Conservation (phyloP, 1,139 yeast genomes). For the Williopsis jadinii region DNA sequence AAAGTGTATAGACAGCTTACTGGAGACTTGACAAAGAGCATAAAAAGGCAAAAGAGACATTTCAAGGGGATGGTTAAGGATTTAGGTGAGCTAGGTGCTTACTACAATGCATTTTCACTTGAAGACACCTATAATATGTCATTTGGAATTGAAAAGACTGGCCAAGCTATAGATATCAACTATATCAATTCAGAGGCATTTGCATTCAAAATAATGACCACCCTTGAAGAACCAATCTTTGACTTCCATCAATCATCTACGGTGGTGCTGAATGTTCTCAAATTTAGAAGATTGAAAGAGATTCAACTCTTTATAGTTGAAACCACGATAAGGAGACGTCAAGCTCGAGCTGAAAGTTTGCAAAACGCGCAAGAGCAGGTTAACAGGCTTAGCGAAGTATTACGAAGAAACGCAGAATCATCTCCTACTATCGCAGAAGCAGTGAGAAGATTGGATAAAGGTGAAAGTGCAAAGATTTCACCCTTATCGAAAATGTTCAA, state of each 20-base stretch:
- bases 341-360: slow-evolving; percentile 19
- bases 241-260: slow-evolving; percentile 76
- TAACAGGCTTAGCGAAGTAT: slow-evolving; percentile 23
- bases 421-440: slow-evolving; percentile 27
- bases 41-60: slow-evolving; percentile 47
- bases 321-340: slow-evolving; percentile 24
- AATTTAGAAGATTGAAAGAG: slow-evolving; percentile 62
- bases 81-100: slow-evolving; percentile 26
- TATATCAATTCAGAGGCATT: slow-evolving; percentile 61
- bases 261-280: slow-evolving; percentile 59
- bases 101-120: slow-evolving; percentile 67
- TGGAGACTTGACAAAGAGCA: slow-evolving; percentile 49
- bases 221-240: slow-evolving; percentile 76
- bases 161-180: slow-evolving; percentile 73
- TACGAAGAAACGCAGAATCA: slow-evolving; percentile 23
- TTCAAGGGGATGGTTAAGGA: slow-evolving; percentile 34
- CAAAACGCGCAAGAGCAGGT: slow-evolving; percentile 26
- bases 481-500: slow-evolving; percentile 19
- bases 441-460: slow-evolving; percentile 21
- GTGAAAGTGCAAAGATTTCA: slow-evolving; percentile 13
- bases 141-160: slow-evolving; percentile 60
- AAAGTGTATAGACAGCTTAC: slow-evolving; percentile 63
- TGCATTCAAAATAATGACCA: slow-evolving; percentile 61
- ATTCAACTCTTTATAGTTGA: slow-evolving; percentile 51
- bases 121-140: slow-evolving; percentile 44